Percentiles rank a stretch among this genome's conserved stretches.
These are phyloP conservation scores for Globisporangium uncinulatum DNA, from an alignment of 352 stramenopile species.

Conservation along the genomic window DNA sequence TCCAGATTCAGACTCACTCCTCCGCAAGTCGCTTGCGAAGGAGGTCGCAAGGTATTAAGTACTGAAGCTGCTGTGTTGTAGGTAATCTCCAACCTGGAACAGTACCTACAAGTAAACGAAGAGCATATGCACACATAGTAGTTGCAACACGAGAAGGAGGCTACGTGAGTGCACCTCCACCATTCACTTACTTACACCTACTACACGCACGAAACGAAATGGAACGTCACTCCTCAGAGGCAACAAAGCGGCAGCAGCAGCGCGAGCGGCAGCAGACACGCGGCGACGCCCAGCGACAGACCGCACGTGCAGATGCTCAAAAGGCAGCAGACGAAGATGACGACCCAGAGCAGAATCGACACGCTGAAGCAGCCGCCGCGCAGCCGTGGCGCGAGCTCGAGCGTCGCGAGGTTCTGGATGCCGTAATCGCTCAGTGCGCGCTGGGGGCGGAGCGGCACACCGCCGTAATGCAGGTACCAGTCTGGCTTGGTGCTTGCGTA, in stretches of 20 bases:
- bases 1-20: too few relatives aligned
- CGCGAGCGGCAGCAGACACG: conserved; percentile 51
- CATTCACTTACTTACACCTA: too few relatives aligned
- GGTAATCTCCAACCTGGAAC: too few relatives aligned
- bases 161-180: too few relatives aligned
- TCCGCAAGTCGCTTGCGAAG: too few relatives aligned
- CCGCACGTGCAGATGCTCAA: conserved; percentile 73
- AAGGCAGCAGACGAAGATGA: conserved; percentile 70
- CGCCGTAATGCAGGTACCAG: conserved; percentile 53
- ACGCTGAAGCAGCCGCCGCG: conserved; percentile 66
- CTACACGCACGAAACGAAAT: too few relatives aligned
- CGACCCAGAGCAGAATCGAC: conserved; percentile 71
- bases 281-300: conserved; percentile 49
- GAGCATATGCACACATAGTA: too few relatives aligned
- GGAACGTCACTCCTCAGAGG: conserved; percentile 22
- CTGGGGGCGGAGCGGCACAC: conserved; percentile 43
- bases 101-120: too few relatives aligned
- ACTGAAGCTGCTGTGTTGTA: too few relatives aligned
- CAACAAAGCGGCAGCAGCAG: conserved; percentile 66
- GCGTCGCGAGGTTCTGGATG: conserved; percentile 64
- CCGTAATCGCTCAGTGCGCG: conserved; percentile 51
- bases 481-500: not conserved
- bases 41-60: too few relatives aligned
- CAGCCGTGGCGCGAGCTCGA: conserved; percentile 34
- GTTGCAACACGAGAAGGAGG: too few relatives aligned